These are phyloP conservation scores for Ceratobasidium sp. DNA, from an alignment of 1,284 basidiomycete species.

Conservation along the genomic window DNA sequence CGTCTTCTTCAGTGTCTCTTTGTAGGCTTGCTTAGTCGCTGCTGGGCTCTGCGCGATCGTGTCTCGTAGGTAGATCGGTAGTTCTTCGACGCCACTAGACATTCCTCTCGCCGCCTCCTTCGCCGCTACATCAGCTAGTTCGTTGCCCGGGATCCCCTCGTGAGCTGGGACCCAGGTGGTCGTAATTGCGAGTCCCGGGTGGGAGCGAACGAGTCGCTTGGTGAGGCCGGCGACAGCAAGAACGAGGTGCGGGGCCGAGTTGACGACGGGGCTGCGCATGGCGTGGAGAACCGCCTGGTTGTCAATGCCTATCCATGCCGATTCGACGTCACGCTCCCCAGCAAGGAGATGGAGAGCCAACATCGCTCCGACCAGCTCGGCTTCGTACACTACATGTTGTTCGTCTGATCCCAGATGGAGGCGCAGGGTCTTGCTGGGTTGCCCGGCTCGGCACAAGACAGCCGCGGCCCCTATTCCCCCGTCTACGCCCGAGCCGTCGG, in stretches of 20 bases:
- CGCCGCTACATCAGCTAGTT: slow-evolving; percentile 44
- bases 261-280: neutral
- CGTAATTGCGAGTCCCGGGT: neutral
- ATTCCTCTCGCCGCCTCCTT: slow-evolving; percentile 43
- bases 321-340: neutral
- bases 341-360: slow-evolving; percentile 35
- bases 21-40: neutral
- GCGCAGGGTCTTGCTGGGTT: neutral
- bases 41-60: neutral
- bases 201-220: neutral
- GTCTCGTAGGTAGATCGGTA: slow-evolving; percentile 45
- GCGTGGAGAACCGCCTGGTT: slow-evolving; percentile 21
- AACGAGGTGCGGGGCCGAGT: slow-evolving; percentile 14
- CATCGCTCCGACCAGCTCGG: slow-evolving; percentile 42
- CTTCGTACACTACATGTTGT: slow-evolving; percentile 47
- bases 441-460: slow-evolving; percentile 22
- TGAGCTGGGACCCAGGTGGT: slow-evolving; percentile 48
- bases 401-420: slow-evolving; percentile 32
- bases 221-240: neutral
- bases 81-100: slow-evolving; percentile 1
- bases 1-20: neutral
- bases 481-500: slow-evolving; percentile 25
- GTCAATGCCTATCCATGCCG: slow-evolving; percentile 2
- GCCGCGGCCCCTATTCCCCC: slow-evolving; percentile 37
- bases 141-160: slow-evolving; percentile 44